Base-by-base conservation (phyloP, 2,329 filamentous ascomycete species). In the Ceratocystiopsis sp. region DNA sequence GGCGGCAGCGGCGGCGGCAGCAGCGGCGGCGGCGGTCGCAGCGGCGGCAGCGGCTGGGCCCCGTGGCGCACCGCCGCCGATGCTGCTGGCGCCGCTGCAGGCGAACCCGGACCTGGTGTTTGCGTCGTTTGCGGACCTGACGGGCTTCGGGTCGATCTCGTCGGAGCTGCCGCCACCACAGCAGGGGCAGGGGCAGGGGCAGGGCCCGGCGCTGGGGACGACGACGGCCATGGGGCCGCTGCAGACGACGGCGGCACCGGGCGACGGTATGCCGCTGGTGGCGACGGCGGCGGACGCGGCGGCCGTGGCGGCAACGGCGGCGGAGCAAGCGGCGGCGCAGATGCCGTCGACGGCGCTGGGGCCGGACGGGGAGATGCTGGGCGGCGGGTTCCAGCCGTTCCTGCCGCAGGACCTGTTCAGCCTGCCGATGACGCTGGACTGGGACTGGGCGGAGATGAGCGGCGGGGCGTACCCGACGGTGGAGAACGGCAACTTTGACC, bases 341-440 rank as follows among this genome's bases (percentile, higher is more conserved):
- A 49, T 61, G 44, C 55, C 56, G 44, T 68, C 59, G 45, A 59
- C 58, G 32, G 57, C 58, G 13, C 48, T 55, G 32, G 32, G 38
- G 37, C 48, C 53, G 8, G 49, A 52, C 8, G 55, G 56, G n/a
- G 55, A 55, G 4, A 41, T 54, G 9, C 86, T 87, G 55, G 37
- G 15, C 3, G 35, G 15, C 3, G 80, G 87, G 54, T 29, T 29
- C 10, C 83, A 93, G 51, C 87, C 87, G 0, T 80, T 94, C 54
- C 75, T 96, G 18, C 89, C 91, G 5, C 85, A 89, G 53, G 91
- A 96, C 61, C 62, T 96, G 21, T 98, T 91, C 77, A 82, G 89
- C 58, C 79, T 96, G 74, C 87, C 89, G 1, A 93, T 94, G 79
- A 93, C 84, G 3, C 70, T 96, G 18, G 89, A 96, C 57, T 95